A percentile compares a stretch with the other conserved stretches of the same genome.
phyloP scores from a whole-genome alignment of 2,329 filamentous ascomycete species.

The Diaporthe batatas region DNA sequence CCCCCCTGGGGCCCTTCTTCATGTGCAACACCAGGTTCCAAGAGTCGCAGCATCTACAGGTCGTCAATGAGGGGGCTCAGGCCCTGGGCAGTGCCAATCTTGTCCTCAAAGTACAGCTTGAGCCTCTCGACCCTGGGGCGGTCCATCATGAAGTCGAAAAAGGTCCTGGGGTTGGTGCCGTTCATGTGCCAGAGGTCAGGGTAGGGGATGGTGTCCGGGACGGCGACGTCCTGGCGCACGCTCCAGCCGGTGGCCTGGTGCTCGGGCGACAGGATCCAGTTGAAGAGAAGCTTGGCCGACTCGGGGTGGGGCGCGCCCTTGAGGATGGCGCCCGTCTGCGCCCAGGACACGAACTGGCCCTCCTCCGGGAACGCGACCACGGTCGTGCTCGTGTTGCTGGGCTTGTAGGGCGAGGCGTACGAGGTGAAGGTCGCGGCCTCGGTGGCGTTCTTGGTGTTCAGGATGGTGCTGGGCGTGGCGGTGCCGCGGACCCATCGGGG shows the following conservation, averaged over 20 bases:
- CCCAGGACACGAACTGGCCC: constrained; percentile 61
- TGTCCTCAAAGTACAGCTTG: constrained; percentile 57
- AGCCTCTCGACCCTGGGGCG: constrained; percentile 57
- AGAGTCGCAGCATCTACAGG: not conserved
- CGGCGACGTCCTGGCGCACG: constrained; percentile 52
- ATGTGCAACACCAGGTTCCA: too few species aligned
- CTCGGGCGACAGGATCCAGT: constrained; percentile 47
- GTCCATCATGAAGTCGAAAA: constrained; percentile 58
- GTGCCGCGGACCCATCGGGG: constrained; percentile 68
- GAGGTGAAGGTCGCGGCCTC: constrained; percentile 53
- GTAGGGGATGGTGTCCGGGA: constrained; percentile 46
- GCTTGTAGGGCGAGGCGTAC: constrained; percentile 40
- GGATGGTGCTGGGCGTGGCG: constrained; percentile 55
- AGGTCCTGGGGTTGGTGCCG: constrained; percentile 54
- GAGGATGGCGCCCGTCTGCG: constrained; percentile 62
- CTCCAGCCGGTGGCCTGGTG: constrained; percentile 46
- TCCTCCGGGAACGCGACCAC: constrained; percentile 50
- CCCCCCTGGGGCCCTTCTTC: too few species aligned
- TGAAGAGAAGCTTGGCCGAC: constrained; percentile 63
- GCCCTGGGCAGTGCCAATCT: constrained; percentile 58
- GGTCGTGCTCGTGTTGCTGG: constrained; percentile 43
- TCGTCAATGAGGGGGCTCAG: constrained; percentile 51
- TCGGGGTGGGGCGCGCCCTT: constrained; percentile 63
- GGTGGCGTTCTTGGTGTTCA: constrained; percentile 49
- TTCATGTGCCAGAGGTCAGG: constrained; percentile 49